Base-by-base conservation (phyloP, 768 basidiomycete genomes). In the Russula vinacea region DNA sequence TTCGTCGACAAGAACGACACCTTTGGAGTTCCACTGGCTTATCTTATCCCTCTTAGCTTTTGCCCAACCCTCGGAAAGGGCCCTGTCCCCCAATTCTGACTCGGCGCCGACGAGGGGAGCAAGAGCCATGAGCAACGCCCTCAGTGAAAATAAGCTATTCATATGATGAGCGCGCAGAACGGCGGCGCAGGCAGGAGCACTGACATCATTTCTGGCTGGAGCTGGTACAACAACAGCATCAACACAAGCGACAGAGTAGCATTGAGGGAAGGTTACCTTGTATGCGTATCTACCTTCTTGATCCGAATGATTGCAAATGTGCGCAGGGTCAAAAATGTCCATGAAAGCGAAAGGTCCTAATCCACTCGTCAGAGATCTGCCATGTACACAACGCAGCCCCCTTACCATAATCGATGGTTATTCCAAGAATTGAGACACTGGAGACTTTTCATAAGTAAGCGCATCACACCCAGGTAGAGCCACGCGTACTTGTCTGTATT, bases 271-370 rank as follows among this genome's bases (percentile, higher is more conserved):
- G 61, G 76, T 54, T 60, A 81, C 80, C 70, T 77, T 77, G 76
- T 92, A 94, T 2, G 89, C 80, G 69, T 94, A 94, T 50, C 92
- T 81, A 17, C 89, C 90, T 61, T 79, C 80, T 54, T 83, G 82
- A 70, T 97, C 94, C 1, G 84, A 84, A 73, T 95, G 93, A 69
- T 95, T 98, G 78, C 95, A 98, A 59, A 98, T 88, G 69, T 97
- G 95, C 57, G 78, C 76, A 0, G 84, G 73, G 68, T 96, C 88
- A 69, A 89, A 98, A 4, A 94, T 84, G 71, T 98, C 95, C 94
- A 96, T 97, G 76, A 93, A 95, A 0, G 92, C 90, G 68, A 89
- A 97, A 35, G 94, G 94, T 9, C 92, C 92, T 87, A 67, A 33
- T 32, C 14, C 16, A 56, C 47, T 49, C 32, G 58, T 61, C 29